These are phyloP conservation scores for Acarospora socialis DNA, from an alignment of 2,329 filamentous ascomycete genomes.

Conservation along the genomic window DNA sequence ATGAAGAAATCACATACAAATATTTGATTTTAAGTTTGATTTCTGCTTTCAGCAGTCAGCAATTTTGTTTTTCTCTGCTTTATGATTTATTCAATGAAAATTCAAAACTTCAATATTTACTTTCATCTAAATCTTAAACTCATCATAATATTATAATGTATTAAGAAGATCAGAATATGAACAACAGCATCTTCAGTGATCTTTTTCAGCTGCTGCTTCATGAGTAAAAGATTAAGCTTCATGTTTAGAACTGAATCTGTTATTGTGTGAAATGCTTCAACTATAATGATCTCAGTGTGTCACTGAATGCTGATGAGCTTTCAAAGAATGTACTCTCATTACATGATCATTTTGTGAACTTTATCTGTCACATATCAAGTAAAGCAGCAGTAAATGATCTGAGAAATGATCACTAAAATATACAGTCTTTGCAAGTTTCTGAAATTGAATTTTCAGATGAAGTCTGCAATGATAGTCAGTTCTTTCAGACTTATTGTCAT, in stretches of 20 bases:
- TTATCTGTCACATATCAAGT: neutral
- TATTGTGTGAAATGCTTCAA: neutral
- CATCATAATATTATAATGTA: neutral
- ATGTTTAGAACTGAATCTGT: neutral
- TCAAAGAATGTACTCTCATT: neutral
- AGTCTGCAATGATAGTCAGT: neutral
- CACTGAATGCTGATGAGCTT: neutral
- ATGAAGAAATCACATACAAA: neutral
- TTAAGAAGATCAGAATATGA: neutral
- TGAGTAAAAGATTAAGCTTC: neutral
- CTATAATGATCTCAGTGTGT: neutral
- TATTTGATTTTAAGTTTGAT: neutral
- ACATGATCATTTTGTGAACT: neutral
- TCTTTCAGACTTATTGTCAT: neutral
- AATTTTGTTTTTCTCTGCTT: neutral
- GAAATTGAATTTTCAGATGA: neutral
- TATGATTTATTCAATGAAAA: neutral
- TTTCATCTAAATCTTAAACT: neutral
- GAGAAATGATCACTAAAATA: neutral
- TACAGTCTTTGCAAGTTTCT: neutral
- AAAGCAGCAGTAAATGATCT: neutral
- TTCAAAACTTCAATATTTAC: neutral
- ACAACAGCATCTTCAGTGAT: neutral
- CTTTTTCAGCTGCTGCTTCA: neutral
- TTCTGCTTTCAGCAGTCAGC: neutral